Conservation (phyloP, 352 stramenopile genomes). For the Blastocystis sp. region DNA sequence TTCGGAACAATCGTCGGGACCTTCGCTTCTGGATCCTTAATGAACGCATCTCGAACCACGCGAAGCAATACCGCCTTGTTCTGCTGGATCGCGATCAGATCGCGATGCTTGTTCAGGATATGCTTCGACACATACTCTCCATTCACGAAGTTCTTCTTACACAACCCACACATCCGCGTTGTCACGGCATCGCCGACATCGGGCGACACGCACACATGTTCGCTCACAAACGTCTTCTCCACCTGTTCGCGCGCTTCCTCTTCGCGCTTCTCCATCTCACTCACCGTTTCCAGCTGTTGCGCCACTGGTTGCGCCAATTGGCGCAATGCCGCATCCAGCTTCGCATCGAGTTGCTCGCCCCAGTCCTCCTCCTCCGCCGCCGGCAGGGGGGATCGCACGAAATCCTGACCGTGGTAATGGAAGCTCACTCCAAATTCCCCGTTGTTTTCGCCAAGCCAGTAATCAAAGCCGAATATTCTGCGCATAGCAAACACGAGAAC, state of each 20-base stretch:
- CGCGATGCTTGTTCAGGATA: conserved; percentile 3
- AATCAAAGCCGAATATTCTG: conserved; percentile 27
- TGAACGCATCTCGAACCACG: background rate
- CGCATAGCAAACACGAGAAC: background rate
- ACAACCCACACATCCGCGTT: conserved; percentile 15
- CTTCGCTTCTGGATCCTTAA: conserved; percentile 20
- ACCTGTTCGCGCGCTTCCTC: background rate
- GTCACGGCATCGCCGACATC: background rate
- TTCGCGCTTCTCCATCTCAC: background rate
- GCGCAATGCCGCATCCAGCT: background rate
- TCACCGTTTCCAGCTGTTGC: background rate
- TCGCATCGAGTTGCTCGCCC: background rate
- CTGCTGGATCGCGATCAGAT: background rate
- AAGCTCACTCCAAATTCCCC: conserved; percentile 1
- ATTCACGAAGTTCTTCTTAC: conserved; percentile 7
- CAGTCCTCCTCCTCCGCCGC: background rate
- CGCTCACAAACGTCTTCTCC: background rate
- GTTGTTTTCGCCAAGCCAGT: conserved; percentile 1
- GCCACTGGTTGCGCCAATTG: background rate
- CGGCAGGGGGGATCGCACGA: background rate
- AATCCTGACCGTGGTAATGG: conserved; percentile 6
- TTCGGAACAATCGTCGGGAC: conserved; percentile 4
- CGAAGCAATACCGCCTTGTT: conserved; percentile 2
- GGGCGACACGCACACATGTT: background rate
- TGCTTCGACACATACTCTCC: conserved; percentile 34